These are phyloP conservation scores for Saccharomycopsis malanga DNA, from an alignment of 805 yeast species.

Conservation along the genomic window DNA sequence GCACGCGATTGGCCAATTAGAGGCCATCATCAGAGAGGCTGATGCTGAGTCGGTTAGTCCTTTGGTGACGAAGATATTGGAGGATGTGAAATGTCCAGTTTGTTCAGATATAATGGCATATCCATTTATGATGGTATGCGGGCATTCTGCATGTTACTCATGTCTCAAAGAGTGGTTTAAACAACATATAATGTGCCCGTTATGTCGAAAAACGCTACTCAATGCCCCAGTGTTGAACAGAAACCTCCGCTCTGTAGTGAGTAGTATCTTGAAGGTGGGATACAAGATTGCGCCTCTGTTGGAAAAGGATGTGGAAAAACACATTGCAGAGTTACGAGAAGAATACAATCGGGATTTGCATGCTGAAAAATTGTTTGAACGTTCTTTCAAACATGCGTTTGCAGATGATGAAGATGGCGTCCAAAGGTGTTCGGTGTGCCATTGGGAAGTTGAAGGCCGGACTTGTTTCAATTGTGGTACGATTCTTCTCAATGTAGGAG, in stretches of 20 bases:
- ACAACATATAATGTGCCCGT: constrained; percentile 3
- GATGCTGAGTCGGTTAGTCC: too few species aligned
- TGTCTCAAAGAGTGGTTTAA: constrained; percentile 12
- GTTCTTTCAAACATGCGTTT: background rate
- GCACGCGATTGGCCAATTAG: too few species aligned
- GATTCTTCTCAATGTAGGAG: constrained; percentile 2
- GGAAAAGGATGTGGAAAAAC: background rate
- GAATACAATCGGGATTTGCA: background rate
- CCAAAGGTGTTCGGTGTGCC: constrained; percentile 50
- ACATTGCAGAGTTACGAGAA: background rate
- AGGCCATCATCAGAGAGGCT: too few species aligned
- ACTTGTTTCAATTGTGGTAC: constrained; percentile 48
- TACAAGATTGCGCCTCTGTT: too few species aligned
- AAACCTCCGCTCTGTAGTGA: background rate
- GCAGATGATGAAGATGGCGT: constrained; percentile 50
- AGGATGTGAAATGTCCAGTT: constrained; percentile 1
- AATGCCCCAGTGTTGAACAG: constrained; percentile 1
- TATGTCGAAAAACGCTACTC: background rate
- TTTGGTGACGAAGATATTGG: background rate
- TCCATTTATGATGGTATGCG: constrained; percentile 10
- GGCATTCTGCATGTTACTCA: constrained; percentile 6
- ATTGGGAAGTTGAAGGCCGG: constrained; percentile 54
- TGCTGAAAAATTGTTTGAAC: background rate
- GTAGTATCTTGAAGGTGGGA: background rate
- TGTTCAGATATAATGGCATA: constrained; percentile 6